phyloP scores from a whole-genome alignment of 2,329 filamentous ascomycete genomes.

The Trichoderma brevicompactum region DNA sequence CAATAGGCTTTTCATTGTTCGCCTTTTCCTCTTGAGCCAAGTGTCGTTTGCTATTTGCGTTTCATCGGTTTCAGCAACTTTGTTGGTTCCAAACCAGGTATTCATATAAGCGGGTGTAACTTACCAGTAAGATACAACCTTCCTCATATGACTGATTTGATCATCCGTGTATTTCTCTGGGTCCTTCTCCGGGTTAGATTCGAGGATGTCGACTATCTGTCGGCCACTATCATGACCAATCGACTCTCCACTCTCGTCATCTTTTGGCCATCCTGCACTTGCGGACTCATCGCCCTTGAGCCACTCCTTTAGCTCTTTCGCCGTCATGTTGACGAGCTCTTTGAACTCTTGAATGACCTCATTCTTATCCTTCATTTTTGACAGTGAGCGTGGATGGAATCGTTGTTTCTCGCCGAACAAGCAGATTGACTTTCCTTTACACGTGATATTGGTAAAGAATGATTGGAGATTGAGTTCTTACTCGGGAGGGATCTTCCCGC shows the following conservation, averaged over 20 bases:
- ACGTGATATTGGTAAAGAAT: background rate
- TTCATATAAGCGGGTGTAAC: constrained; percentile 19
- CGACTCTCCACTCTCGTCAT: constrained; percentile 61
- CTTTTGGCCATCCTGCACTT: constrained; percentile 63
- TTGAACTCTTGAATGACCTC: constrained; percentile 62
- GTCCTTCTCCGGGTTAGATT: constrained; percentile 63
- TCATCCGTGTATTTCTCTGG: constrained; percentile 60
- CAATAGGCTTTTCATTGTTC: constrained; percentile 56
- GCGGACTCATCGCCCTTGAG: constrained; percentile 62
- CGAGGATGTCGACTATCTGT: constrained; percentile 66
- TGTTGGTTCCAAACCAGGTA: background rate
- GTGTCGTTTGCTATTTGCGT: constrained; percentile 57
- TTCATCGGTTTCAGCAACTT: background rate
- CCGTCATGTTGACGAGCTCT: constrained; percentile 67
- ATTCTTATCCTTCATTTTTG: constrained; percentile 35
- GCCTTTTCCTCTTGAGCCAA: constrained; percentile 65
- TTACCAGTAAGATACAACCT: constrained; percentile 64
- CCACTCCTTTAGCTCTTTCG: constrained; percentile 64
- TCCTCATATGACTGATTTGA: constrained; percentile 62
- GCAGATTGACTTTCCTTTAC: background rate
- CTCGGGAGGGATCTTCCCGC: background rate
- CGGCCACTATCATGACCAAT: constrained; percentile 67
- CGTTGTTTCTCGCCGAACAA: too few species aligned
- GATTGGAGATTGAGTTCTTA: background rate
- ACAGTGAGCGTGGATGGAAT: background rate